Evolutionary conservation across 2,329 filamentous ascomycete genomes (phyloP), one percentile per base, ranked within the genome.

Genomic region (Lecanicillium sp.): DNA sequence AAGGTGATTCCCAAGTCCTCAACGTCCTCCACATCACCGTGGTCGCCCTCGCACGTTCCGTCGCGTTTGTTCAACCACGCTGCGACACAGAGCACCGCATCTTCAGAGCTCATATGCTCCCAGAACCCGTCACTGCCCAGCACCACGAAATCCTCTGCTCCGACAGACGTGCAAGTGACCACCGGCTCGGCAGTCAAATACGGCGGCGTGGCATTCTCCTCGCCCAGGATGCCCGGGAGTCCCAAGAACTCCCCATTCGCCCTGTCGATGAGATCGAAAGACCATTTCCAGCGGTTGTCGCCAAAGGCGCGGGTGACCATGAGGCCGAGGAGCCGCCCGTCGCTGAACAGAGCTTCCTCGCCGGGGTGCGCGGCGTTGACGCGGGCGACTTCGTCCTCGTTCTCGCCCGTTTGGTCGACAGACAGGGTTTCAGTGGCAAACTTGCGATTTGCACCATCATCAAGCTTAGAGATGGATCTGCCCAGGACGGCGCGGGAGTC

Each of bases 41-140:
- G n/a, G 9, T n/a, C n/a, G 15, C 12, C 14, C 21, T 17, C 29
- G 33, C 33, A 6, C 19, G 15, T 8, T 21, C 12, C 15, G 51
- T 46, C 6, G 27, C 29, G 4, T 12, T 36, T 20, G 8, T 36
- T 20, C 5, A 55, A 32, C 53, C 53, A 52, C 21, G 47, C 39
- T 2, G 46, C 41, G 1, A 51, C 51, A 10, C 44, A 48, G 3
- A 21, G 32, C 14, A 53, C 47, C 2, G 49, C 52, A 12, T 50
- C 37, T 2, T 54, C 49, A 4, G 33, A 44, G 5, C 48, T 33
- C 8, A 53, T 50, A 7, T 39, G 19, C 8, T 53, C 46, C 52
- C 52, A 53, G 1, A 54, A 17, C 15, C 51, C 52, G 15, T 51
- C 52, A 3, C 51, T 53, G 3, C 39, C 51, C 17, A 54, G 40